phyloP scores from a whole-genome alignment of 768 basidiomycete genomes.

The Tulasnella sp. region DNA sequence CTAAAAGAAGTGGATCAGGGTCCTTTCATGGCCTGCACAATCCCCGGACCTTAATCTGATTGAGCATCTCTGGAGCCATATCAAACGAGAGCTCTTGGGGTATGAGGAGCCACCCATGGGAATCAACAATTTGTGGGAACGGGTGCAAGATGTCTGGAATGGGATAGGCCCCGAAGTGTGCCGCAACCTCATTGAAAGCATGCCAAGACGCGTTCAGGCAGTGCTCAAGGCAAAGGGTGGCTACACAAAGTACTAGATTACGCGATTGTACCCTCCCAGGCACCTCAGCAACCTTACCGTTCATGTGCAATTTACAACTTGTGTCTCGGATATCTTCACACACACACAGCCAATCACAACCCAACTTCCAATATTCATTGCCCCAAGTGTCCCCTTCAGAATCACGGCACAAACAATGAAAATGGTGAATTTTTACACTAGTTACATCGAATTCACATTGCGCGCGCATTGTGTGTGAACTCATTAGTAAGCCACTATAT shows the following conservation, averaged over 20 bases:
- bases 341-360: too few relatives aligned
- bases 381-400: too few relatives aligned
- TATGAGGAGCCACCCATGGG: background rate
- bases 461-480: too few relatives aligned
- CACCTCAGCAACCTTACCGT: too few relatives aligned
- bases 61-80: conserved; percentile 4
- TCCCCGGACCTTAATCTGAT: conserved; percentile 13
- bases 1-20: background rate
- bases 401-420: too few relatives aligned
- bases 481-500: too few relatives aligned
- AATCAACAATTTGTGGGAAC: conserved; percentile 1
- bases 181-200: conserved; percentile 3
- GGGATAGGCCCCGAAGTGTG: background rate
- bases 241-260: conserved; percentile 7
- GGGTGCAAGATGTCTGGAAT: background rate
- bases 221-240: conserved; percentile 5
- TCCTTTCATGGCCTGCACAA: conserved; percentile 10
- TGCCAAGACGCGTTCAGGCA: conserved; percentile 2
- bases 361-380: too few relatives aligned
- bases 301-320: too few relatives aligned
- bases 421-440: too few relatives aligned
- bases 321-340: too few relatives aligned
- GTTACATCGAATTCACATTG: too few relatives aligned
- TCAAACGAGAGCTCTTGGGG: conserved; percentile 2
- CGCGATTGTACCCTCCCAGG: too few relatives aligned